phyloP scores from a whole-genome alignment of 768 basidiomycete species.

The Pluteus cervinus region DNA sequence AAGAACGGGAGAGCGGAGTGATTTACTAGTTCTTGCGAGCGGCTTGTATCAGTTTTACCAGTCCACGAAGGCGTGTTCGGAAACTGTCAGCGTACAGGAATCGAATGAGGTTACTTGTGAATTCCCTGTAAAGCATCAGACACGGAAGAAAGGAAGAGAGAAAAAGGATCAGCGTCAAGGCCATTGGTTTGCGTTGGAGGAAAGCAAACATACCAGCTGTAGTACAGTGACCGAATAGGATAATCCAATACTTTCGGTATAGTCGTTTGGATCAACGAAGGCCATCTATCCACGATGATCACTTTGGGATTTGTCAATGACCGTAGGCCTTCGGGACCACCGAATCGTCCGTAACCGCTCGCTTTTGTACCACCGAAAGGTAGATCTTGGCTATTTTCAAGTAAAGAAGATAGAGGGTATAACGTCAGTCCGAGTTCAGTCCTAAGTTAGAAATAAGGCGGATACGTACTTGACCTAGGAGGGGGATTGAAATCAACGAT shows the following conservation, averaged over 20 bases:
- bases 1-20: too few relatives aligned
- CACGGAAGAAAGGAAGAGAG: background rate
- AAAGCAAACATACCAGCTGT: constrained; percentile 60
- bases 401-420: constrained; percentile 6
- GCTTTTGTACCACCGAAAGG: constrained; percentile 93
- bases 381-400: constrained; percentile 63
- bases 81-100: constrained; percentile 50
- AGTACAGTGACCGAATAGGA: constrained; percentile 65
- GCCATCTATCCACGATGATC: constrained; percentile 82
- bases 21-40: constrained; percentile 21
- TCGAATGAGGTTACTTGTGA: constrained; percentile 40
- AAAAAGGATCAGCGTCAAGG: background rate
- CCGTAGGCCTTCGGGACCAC: constrained; percentile 91
- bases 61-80: constrained; percentile 38
- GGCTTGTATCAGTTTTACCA: constrained; percentile 32
- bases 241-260: constrained; percentile 88
- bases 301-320: constrained; percentile 85
- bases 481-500: background rate
- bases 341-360: constrained; percentile 92
- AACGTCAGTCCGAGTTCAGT: constrained; percentile 2
- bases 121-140: constrained; percentile 32
- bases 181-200: background rate
- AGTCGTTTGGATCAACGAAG: constrained; percentile 71
- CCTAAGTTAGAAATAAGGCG: constrained; percentile 2
- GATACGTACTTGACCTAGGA: constrained; percentile 58